Base-by-base conservation (phyloP, 2,329 filamentous ascomycete species). In the Ploettnerulaceae sp. region DNA sequence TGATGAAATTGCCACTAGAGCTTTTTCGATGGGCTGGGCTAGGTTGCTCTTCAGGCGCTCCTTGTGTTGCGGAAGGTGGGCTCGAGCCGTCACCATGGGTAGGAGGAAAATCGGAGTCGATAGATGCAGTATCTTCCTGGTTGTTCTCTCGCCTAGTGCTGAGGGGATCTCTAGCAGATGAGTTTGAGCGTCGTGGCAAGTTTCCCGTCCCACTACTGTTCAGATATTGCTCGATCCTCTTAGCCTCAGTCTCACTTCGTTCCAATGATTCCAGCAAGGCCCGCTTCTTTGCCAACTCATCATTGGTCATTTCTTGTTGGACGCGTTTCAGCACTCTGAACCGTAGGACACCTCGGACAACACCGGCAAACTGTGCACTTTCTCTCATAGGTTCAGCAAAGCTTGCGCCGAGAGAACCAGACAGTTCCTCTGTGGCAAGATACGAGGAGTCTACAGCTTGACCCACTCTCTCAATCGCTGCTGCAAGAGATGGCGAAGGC, bases 381-480 rank as follows among this genome's bases (percentile, higher is more conserved):
- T 98, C 93, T 45, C 94, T 81, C 89, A 98, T 96, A 0, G 93
- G 93, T 63, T 98, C 94, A 0, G 94, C 89, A 63, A 98, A 98
- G 56, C 82, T 93, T 25, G 91, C 90, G 15, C 90, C 90, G n/a
- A 98, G 71, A 0, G 86, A 85, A 2, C 81, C 82, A 0, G 90
- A 90, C 3, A 98, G 72, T 64, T 98, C 93, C 60, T 95, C 88
- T 0, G 91, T 97, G 7, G 88, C 89, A 55, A 98, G 90, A 64
- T 97, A 98, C 0, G 93, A 96, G 7, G 88, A 87, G 64, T 98
- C 93, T 7, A 91, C 89, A 2, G 93, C 93, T 67, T 98, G 93
- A 0, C 93, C 93, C 35, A 95, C 79, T 53, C 90, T 84, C 67
- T 98, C 93, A 55, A 98, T 96, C 0, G 93, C 93, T 9, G 89